phyloP scores from a whole-genome alignment of 2,329 filamentous ascomycete genomes.

The Dendryphion nanum region DNA sequence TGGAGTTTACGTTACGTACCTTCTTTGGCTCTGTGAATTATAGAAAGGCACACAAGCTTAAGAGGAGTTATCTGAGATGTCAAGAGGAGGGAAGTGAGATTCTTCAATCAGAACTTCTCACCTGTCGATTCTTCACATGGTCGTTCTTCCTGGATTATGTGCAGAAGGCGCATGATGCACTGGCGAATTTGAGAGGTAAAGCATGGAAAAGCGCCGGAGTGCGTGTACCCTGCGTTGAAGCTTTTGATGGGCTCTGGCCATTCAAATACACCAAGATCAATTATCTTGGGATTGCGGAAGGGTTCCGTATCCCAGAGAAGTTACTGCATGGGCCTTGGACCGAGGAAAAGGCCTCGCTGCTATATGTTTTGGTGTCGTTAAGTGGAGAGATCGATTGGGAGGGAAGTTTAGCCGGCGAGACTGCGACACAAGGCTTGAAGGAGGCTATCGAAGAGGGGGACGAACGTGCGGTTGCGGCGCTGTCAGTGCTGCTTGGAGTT shows the following conservation, averaged over 20 bases:
- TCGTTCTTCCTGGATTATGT: slow-evolving; percentile 35
- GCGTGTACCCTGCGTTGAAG: slow-evolving; percentile 17
- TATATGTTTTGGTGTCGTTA: slow-evolving; percentile 36
- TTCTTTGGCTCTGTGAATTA: slow-evolving; percentile 37
- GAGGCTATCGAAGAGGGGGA: slow-evolving; percentile 26
- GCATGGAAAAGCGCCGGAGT: slow-evolving; percentile 31
- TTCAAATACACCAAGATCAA: slow-evolving; percentile 29
- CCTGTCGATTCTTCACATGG: slow-evolving; percentile 37
- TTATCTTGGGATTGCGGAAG: slow-evolving; percentile 30
- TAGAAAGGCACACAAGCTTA: slow-evolving; percentile 21
- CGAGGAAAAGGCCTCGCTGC: slow-evolving; percentile 24
- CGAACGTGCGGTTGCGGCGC: slow-evolving; percentile 32
- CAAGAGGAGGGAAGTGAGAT: slow-evolving; percentile 16
- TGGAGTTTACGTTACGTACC: slow-evolving; percentile 30
- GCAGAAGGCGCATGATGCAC: slow-evolving; percentile 24
- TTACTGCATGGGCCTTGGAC: slow-evolving; percentile 37
- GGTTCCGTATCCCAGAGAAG: slow-evolving; percentile 34
- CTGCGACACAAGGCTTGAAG: slow-evolving; percentile 29
- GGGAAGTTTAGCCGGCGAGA: slow-evolving; percentile 32
- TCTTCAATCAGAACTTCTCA: slow-evolving; percentile 28
- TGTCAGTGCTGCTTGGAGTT: slow-evolving; percentile 31
- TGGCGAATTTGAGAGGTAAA: slow-evolving; percentile 26
- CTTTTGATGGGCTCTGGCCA: slow-evolving; percentile 30
- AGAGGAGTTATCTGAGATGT: too few relatives aligned
- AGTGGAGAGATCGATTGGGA: slow-evolving; percentile 36